These are phyloP conservation scores for Penicillium coprophilum DNA, from an alignment of 495 filamentous ascomycete species.

Conservation along the genomic window DNA sequence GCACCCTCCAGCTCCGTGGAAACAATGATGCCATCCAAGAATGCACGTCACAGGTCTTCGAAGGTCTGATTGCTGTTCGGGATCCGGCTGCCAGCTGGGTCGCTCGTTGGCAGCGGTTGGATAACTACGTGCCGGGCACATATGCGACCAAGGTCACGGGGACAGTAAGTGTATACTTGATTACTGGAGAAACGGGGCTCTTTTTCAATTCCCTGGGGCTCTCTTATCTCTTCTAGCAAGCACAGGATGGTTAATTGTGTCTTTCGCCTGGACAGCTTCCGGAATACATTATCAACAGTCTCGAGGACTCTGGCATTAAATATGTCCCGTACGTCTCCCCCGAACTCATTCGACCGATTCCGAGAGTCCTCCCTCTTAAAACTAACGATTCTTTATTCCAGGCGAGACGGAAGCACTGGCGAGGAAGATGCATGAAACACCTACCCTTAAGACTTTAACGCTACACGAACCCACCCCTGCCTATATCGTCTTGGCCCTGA, in stretches of 20 bases:
- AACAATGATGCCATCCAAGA: slow-evolving; percentile 78
- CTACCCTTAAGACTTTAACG: slow-evolving; percentile 5
- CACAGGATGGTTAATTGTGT: slow-evolving; percentile 4
- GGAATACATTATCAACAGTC: slow-evolving; percentile 60
- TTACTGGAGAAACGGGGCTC: neutral
- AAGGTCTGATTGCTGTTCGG: slow-evolving; percentile 80
- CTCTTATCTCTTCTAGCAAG: too few species aligned
- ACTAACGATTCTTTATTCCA: slow-evolving; percentile 21
- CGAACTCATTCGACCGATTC: neutral
- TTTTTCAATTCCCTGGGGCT: neutral
- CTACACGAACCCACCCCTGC: slow-evolving; percentile 11
- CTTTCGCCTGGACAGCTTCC: slow-evolving; percentile 43
- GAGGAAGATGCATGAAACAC: slow-evolving; percentile 45
- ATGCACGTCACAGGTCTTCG: slow-evolving; percentile 93
- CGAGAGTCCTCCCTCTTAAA: neutral
- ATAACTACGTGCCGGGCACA: slow-evolving; percentile 78
- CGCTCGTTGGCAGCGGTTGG: slow-evolving; percentile 88
- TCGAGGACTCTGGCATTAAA: slow-evolving; percentile 68
- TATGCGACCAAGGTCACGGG: slow-evolving; percentile 95
- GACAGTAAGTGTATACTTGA: slow-evolving; percentile 44
- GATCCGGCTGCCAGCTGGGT: slow-evolving; percentile 83
- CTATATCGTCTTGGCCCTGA: slow-evolving; percentile 8
- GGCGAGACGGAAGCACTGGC: slow-evolving; percentile 51
- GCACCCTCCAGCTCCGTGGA: slow-evolving; percentile 77
- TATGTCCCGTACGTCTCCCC: slow-evolving; percentile 59